phyloP scores from a whole-genome alignment of 2,329 filamentous ascomycete species.

The Nemania sp. region DNA sequence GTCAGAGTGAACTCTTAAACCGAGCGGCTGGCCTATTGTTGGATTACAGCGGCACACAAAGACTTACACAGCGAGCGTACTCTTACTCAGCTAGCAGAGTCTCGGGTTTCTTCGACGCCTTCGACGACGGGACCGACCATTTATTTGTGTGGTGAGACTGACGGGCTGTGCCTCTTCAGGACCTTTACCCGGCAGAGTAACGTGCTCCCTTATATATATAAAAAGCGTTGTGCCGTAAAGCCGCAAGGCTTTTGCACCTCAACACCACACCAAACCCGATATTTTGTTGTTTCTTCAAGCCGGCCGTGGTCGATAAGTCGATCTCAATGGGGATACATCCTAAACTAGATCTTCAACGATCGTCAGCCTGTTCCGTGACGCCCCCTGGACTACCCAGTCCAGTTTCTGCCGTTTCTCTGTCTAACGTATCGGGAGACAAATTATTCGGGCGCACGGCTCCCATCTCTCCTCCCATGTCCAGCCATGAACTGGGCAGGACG shows the following conservation, averaged over 20 bases:
- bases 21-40: conserved; percentile 10
- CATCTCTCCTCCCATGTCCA: conserved; percentile 60
- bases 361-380: conserved; percentile 55
- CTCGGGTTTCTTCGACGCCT: conserved; percentile 25
- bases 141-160: conserved; percentile 31
- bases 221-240: conserved; percentile 9
- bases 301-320: conserved; percentile 23
- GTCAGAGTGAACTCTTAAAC: background rate
- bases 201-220: conserved; percentile 12
- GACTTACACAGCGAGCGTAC: conserved; percentile 10
- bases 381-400: conserved; percentile 57
- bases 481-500: conserved; percentile 56
- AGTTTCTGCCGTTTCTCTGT: conserved; percentile 52
- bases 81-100: conserved; percentile 32
- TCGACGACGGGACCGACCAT: conserved; percentile 29
- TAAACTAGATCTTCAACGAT: conserved; percentile 53
- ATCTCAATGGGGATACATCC: conserved; percentile 60
- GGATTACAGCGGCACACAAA: conserved; percentile 1
- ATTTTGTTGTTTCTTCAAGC: conserved; percentile 31
- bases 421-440: conserved; percentile 50
- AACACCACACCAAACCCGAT: conserved; percentile 1
- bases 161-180: conserved; percentile 31
- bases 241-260: conserved; percentile 16
- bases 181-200: conserved; percentile 29
- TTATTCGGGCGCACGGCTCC: conserved; percentile 49